Evolutionary conservation across 2,329 filamentous ascomycete species (phyloP).

Genomic region (Diaporthe ampelina): DNA sequence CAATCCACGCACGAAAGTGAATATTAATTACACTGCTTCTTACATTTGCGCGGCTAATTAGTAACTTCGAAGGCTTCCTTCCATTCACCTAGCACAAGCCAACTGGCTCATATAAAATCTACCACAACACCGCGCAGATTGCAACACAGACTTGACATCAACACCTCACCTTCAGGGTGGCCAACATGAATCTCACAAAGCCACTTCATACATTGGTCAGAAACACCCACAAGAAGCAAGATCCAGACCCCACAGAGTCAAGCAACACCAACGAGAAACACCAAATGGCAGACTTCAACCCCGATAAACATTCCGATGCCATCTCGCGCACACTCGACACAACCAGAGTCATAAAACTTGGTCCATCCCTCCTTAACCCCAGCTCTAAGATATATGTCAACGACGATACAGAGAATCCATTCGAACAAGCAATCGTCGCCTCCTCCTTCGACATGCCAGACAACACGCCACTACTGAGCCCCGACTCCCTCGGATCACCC

Average conservation of each 20-base stretch:
- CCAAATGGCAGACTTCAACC: neutral
- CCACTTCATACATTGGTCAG: neutral
- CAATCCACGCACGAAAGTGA: neutral
- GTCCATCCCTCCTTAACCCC: neutral
- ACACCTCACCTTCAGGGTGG: neutral
- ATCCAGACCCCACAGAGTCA: too few species aligned
- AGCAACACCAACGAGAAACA: neutral
- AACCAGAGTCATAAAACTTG: too few species aligned
- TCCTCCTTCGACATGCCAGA: neutral
- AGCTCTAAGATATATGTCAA: neutral
- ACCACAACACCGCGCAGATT: too few species aligned
- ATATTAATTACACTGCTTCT: neutral
- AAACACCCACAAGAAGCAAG: neutral
- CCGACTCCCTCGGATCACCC: neutral
- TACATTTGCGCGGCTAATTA: neutral
- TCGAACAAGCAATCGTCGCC: neutral
- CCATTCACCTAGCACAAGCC: neutral
- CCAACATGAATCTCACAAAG: neutral
- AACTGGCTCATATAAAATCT: neutral
- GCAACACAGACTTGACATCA: neutral
- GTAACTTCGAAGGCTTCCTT: too few species aligned
- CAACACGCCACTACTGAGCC: neutral
- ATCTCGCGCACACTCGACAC: too few species aligned
- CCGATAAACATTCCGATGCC: neutral
- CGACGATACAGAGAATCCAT: neutral